Percentiles rank a stretch among this genome's conserved stretches.
These are phyloP conservation scores for Coniochaeta sp. DNA, from an alignment of 2,329 filamentous ascomycete genomes.

Conservation along the genomic window DNA sequence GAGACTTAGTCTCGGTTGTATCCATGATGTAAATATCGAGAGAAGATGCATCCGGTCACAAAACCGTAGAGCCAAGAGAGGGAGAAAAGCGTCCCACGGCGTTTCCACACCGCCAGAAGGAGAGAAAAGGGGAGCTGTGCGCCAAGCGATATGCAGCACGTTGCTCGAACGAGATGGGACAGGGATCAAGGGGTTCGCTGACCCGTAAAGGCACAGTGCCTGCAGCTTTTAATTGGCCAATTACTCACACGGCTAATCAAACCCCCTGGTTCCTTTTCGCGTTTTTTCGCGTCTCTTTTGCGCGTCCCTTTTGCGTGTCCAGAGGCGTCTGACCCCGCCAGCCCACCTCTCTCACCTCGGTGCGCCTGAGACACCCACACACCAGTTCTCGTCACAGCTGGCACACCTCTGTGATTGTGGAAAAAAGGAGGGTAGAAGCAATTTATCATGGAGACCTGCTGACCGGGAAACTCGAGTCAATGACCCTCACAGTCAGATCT, in stretches of 20 bases:
- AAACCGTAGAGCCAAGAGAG: too few relatives aligned
- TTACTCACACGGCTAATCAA: conserved; percentile 8
- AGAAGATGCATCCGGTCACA: too few relatives aligned
- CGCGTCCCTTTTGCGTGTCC: conserved; percentile 4
- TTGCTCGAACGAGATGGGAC: too few relatives aligned
- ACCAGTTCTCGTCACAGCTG: too few relatives aligned
- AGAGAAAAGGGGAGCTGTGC: too few relatives aligned
- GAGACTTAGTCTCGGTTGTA: too few relatives aligned
- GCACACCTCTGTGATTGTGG: too few relatives aligned
- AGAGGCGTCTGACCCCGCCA: conserved; percentile 11
- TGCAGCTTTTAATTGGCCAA: conserved; percentile 10
- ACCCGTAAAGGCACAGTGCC: background rate
- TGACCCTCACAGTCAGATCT: conserved; percentile 7
- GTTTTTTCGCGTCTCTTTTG: conserved; percentile 11
- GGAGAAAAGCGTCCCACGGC: too few relatives aligned
- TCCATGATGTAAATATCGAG: too few relatives aligned
- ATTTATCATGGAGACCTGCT: background rate
- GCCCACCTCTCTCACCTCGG: conserved; percentile 3
- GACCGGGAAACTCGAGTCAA: conserved; percentile 7
- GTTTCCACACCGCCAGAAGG: too few relatives aligned
- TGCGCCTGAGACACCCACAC: background rate
- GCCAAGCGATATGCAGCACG: too few relatives aligned
- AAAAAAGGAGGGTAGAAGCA: too few relatives aligned
- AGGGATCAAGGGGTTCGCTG: background rate
- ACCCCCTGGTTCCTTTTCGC: conserved; percentile 13